Base-by-base conservation (phyloP, 768 basidiomycete species). In the Botryobasidium botryosum region DNA sequence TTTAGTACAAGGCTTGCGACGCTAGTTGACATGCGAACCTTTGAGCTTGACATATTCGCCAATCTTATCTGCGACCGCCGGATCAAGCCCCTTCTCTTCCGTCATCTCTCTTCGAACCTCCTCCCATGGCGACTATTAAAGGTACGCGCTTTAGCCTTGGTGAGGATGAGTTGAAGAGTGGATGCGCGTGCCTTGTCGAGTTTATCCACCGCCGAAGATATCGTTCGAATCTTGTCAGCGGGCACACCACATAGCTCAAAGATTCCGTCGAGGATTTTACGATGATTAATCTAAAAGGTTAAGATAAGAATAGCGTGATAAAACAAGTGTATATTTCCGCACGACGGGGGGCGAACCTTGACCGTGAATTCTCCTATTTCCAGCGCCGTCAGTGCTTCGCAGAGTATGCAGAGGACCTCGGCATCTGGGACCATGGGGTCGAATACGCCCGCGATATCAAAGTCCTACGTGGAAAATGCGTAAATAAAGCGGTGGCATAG, bases 391-490 rank as follows among this genome's bases (percentile, higher is more conserved):
- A 97, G 64, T 25, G 91, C 71, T 5, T 87, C 86, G 55, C 79
- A 85, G 1, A 86, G 54, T 48, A 96, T 60, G 51, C 77, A 77
- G 50, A 97, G 69, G 23, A 94, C 59, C 59, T 99, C 94, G 1
- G 86, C 85, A 57, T 97, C 94, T 6, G 94, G 85, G 44, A 99
- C 85, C 94, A 99, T 99, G 3, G 86, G 64, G 59, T 99, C 94
- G 78, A 85, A 96, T 6, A 60, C 56, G 6, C 94, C 94, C 25
- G 81, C 75, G 43, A 97, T 88, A 59, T 97, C 94, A 55, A 97
- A 83, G 61, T 99, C 92, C 90, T 92, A n/a, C n/a, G n/a, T n/a
- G n/a, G 53, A 31, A 13, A 10, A 33, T 13, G 40, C 15, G 24
- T 26, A 13, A 18, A 4, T 1, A 1, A 2, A 4, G 18, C 43